Percentiles rank a stretch among this genome's conserved stretches.
Conservation (phyloP, 164 flowering plant genomes). For the Aristolochia fimbriata region DNA sequence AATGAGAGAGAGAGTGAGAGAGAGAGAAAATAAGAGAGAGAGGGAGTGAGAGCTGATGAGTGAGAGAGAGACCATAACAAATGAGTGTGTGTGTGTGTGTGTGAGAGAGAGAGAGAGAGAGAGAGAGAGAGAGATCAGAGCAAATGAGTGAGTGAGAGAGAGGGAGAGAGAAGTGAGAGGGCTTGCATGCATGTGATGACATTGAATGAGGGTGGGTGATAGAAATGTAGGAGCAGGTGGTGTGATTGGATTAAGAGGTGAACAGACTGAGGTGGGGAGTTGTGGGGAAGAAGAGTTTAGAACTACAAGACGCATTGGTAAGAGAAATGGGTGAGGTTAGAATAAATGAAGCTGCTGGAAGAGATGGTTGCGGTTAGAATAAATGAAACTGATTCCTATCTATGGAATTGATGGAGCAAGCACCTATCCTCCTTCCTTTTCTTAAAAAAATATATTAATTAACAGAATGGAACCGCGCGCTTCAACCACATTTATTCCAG, state of each 20-base stretch:
- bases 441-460: conserved; percentile 4
- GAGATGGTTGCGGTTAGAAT: conserved; percentile 6
- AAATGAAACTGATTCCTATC: conserved; percentile 16
- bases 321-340: conserved; percentile 14
- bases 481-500: conserved; percentile 8
- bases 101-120: no score
- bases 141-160: background rate
- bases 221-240: background rate
- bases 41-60: no score
- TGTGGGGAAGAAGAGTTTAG: conserved; percentile 10
- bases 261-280: background rate
- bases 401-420: background rate
- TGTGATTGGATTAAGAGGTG: background rate
- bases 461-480: conserved; percentile 7
- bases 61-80: no score
- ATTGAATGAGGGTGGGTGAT: background rate
- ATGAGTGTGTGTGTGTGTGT: no score
- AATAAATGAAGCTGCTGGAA: conserved; percentile 17
- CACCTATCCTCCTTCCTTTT: background rate
- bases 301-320: conserved; percentile 46
- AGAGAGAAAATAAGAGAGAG: no score
- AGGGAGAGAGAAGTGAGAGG: background rate
- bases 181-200: background rate
- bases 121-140: no score
- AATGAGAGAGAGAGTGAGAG: no score